Evolutionary conservation across 805 yeast genomes (phyloP), one percentile per base, ranked within the genome.

Genomic region (Saccharomyces kudriavzevii): DNA sequence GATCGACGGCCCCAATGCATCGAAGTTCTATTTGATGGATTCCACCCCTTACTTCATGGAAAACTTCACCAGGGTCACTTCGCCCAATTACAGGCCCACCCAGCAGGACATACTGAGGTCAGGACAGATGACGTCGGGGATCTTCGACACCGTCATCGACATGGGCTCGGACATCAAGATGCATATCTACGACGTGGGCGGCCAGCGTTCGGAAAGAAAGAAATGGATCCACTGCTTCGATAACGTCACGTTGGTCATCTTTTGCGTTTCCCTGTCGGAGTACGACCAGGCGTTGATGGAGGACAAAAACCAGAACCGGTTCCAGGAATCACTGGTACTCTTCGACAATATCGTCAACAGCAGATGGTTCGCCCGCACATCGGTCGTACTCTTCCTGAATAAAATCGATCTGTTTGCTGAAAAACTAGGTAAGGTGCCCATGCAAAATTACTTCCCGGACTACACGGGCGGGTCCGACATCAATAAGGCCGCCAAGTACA

Each of bases 211-310:
- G 2, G 99, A 94, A 73, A 83, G 99, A 52, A 88, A 87, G 65
- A 92, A 94, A 70, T 94, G 99, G 99, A 90, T 94, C 57, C 95
- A 94, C 70, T 89, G 96, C 66, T 94, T 94, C 63, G 96, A 90
- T 69, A 89, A 90, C 61, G 97, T 91, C 31, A 87, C 96, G 0
- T 76, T 87, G 48, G 85, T 91, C 50, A 88, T 91, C 55, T 91
- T 90, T 67, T 90, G 97, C 69, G 96, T 90, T 24, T 90, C 97
- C 0, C 71, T 91, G 52, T 84, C 92, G 1, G 97, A 91, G 67
- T 91, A 91, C 66, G 97, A 91, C 68, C 97, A 90, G 70, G 84
- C 81, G 2, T 71, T 91, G 55, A 70, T 88, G 54, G 97, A 89
- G 69, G 90, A 87, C 56, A 77, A 81, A 40, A 74, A 77, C n/a